Base-by-base conservation (phyloP, 805 yeast genomes). In the Suhomyces faveliae region DNA sequence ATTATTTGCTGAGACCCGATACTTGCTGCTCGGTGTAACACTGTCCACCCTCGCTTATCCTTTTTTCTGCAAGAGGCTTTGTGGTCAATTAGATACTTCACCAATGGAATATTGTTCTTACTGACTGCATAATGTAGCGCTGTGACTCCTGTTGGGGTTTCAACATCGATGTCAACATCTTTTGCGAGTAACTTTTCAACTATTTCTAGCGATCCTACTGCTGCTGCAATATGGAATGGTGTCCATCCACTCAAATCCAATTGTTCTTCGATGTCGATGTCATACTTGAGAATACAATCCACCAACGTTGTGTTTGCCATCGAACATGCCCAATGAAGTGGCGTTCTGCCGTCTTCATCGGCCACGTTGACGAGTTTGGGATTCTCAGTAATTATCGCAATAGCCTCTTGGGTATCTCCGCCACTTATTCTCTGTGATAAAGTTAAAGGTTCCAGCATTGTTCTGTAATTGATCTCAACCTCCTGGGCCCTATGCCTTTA, bases 271-370 rank as follows among this genome's bases (percentile, higher is more conserved):
- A 89, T 62, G 52, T 89, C 92, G 20, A 78, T 66, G 27, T 71
- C 70, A 13, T 35, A 39, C 23, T 61, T 48, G 45, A 46, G 62
- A 51, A 71, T 30, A 71, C 75, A 47, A 66, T 68, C 47, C 73
- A 80, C 81, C 15, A 85, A 71, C 22, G 79, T 81, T 5, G 67
- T 57, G 48, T 83, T 75, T 43, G 80, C 78, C 55, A 75, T 75
- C 1, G 96, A 80, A 22, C 84, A 80, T 1, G 97, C 96, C 97
- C 97, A 91, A 63, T 89, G 95, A 42, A 90, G 68, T 2, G 96
- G 86, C 2, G 87, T 82, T 53, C 97, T 76, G 1, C 83, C 84
- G 59, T 90, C 97, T 2, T 74, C 77, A 63, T 91, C 97, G 50
- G 64, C 72, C 12, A 58, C 44, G 2, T 76, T 55, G 0, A 79